These are phyloP conservation scores for Candida caryicola DNA, from an alignment of 805 yeast species.

Conservation along the genomic window DNA sequence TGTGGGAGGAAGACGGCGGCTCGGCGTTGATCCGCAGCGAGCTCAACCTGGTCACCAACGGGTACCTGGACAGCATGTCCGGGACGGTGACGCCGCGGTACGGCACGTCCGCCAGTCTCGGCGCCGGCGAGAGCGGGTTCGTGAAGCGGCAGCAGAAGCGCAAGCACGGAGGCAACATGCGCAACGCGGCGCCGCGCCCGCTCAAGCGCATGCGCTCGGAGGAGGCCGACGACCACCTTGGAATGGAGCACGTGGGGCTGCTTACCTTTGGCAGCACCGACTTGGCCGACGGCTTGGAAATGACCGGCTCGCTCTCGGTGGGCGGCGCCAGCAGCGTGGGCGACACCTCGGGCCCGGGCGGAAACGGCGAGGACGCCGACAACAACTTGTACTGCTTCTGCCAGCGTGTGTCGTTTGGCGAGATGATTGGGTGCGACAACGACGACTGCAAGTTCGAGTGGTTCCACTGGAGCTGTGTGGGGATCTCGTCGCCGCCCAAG, in stretches of 20 bases:
- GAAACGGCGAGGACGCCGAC: slow-evolving; percentile 45
- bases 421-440: slow-evolving; percentile 95
- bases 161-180: slow-evolving; percentile 12
- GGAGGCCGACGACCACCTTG: slow-evolving; percentile 11
- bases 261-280: slow-evolving; percentile 5
- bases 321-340: neutral
- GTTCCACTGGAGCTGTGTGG: slow-evolving; percentile 97
- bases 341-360: slow-evolving; percentile 18
- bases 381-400: slow-evolving; percentile 73
- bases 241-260: slow-evolving; percentile 5
- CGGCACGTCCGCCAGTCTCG: slow-evolving; percentile 1
- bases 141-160: slow-evolving; percentile 25
- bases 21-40: slow-evolving; percentile 11
- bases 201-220: slow-evolving; percentile 12
- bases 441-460: slow-evolving; percentile 85
- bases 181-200: slow-evolving; percentile 6
- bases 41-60: slow-evolving; percentile 12
- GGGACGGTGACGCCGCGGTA: slow-evolving; percentile 32
- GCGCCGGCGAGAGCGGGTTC: slow-evolving; percentile 7
- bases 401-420: slow-evolving; percentile 90
- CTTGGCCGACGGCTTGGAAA: slow-evolving; percentile 7
- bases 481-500: slow-evolving; percentile 80
- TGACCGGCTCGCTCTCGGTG: neutral
- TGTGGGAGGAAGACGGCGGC: slow-evolving; percentile 14
- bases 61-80: slow-evolving; percentile 24